Evolutionary conservation across 2,329 filamentous ascomycete genomes (phyloP), one percentile per base, ranked within the genome.

Genomic region (Ambrosiella xylebori): DNA sequence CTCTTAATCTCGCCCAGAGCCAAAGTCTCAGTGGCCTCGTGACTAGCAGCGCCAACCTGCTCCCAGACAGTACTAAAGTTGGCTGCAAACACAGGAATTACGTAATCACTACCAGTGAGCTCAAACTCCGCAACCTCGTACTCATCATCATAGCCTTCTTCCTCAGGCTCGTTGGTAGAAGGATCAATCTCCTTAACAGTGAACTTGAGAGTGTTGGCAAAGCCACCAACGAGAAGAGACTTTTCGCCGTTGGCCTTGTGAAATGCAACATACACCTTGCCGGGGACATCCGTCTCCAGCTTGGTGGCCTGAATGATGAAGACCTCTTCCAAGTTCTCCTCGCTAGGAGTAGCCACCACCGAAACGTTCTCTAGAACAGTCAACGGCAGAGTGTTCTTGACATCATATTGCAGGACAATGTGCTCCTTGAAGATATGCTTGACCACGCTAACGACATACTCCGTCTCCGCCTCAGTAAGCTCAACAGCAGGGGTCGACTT

Each of bases 371-470:
- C 88, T 39, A 97, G 77, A 36, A 98, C 81, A 13, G 89, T 95
- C 61, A 90, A 88, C 11, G 88, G 85, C 9, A 98, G 77, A 1
- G 93, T 98, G 75, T 98, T 98, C 78, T 95, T 97, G 70, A 98
- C 83, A 68, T 97, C 88, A 70, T 93, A 98, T 68, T 98, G 93
- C 57, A 98, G 74, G 39, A 98, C 91, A 66, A 98, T 76, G 67
- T 97, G 88, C 69, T 95, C 88, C 73, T 95, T 95, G 82, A 96
- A 98, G 66, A 98, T 82, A 69, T 98, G 93, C 76, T 98, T 98
- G 71, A 96, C 80, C 19, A 93, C 84, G 40, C 80, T 83, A 61
- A 98, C 93, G 55, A 96, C 89, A 65, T 98, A 98, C 71, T 98
- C 93, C 17, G 91, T 97, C 72, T 97, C 93, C 57, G 88, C 88